phyloP scores from a whole-genome alignment of 2,329 filamentous ascomycete species.

The Dichotomopilus funicola region DNA sequence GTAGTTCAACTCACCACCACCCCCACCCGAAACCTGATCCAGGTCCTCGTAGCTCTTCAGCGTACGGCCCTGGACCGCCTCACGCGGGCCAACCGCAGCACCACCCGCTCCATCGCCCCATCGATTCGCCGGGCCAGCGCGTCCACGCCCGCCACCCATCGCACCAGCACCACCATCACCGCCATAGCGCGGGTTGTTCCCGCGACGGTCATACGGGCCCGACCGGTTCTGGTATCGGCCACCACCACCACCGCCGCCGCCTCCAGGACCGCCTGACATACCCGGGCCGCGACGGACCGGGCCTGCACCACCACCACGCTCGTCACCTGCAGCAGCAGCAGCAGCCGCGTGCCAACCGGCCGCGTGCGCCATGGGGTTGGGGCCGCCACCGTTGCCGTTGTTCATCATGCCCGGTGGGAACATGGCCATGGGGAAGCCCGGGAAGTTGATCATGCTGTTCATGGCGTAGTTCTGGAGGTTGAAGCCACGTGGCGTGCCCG shows the following conservation, averaged over 20 bases:
- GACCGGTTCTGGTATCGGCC: conserved; percentile 54
- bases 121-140: conserved; percentile 43
- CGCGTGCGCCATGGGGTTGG: conserved; percentile 37
- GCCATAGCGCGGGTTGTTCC: conserved; percentile 43
- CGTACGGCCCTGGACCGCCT: conserved; percentile 86
- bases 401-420: conserved; percentile 47
- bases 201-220: conserved; percentile 69
- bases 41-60: conserved; percentile 97
- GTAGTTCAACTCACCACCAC: conserved; percentile 84
- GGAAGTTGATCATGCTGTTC: conserved; percentile 53
- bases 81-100: conserved; percentile 73
- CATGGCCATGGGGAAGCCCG: conserved; percentile 37
- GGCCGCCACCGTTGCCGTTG: conserved; percentile 27
- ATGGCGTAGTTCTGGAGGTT: conserved; percentile 68
- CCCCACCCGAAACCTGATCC: conserved; percentile 71
- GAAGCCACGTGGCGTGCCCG: conserved; percentile 87
- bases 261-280: conserved; percentile 30
- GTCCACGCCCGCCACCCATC: conserved; percentile 44
- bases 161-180: conserved; percentile 33
- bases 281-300: conserved; percentile 61
- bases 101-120: conserved; percentile 69
- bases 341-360: conserved; percentile 45
- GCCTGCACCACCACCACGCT: conserved; percentile 44
- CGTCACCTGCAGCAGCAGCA: conserved; percentile 45
- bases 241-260: conserved; percentile 35